phyloP scores from a whole-genome alignment of 176 grass and related monocot genomes.

The Triticum timopheevii region DNA sequence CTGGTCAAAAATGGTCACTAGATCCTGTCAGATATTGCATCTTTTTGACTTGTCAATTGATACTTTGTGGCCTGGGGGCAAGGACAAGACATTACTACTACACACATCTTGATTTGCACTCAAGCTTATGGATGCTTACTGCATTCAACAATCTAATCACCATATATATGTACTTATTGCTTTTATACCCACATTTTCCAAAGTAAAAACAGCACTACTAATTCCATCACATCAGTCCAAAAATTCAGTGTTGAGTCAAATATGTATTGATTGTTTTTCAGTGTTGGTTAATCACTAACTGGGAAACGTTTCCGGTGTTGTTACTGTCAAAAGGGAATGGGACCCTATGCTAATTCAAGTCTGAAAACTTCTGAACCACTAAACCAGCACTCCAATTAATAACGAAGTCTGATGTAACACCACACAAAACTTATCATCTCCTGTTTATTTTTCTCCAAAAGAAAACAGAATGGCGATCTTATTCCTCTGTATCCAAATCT shows the following conservation, averaged over 20 bases:
- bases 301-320: no score
- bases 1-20: not conserved
- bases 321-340: not conserved
- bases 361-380: not conserved
- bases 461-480: not conserved
- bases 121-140: not conserved
- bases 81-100: not conserved
- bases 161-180: not conserved
- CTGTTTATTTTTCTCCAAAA: not conserved
- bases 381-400: not conserved
- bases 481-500: constrained; percentile 27
- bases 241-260: not conserved
- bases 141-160: not conserved
- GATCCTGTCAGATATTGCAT: not conserved
- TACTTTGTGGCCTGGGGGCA: not conserved
- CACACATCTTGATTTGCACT: not conserved
- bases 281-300: not conserved
- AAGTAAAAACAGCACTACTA: not conserved
- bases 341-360: not conserved
- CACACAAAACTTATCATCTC: not conserved
- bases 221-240: not conserved
- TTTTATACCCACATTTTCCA: not conserved
- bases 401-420: not conserved
- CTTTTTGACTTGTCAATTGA: not conserved
- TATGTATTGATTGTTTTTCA: no score